A percentile compares a stretch with the other conserved stretches of the same genome.
phyloP scores from a whole-genome alignment of 345 rosid genomes.

The Iberis pinnata region DNA sequence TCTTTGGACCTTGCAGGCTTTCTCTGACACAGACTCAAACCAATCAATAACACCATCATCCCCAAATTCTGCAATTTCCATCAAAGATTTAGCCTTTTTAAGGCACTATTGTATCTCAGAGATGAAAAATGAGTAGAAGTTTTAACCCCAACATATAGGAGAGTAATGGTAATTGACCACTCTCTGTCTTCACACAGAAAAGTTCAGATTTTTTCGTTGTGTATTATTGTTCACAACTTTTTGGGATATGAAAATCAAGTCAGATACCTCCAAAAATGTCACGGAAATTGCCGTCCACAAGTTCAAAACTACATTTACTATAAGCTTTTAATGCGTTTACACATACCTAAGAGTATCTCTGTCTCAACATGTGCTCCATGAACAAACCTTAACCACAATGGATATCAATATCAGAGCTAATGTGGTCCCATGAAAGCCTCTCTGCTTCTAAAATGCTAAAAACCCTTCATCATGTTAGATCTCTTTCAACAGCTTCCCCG shows the following conservation, averaged over 20 bases:
- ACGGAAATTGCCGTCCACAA: constrained; percentile 24
- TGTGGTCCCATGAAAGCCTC: constrained; percentile 27
- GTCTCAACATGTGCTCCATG: constrained; percentile 18
- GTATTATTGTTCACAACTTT: constrained; percentile 27
- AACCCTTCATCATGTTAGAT: neutral
- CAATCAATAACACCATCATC: constrained; percentile 48
- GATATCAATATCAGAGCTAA: neutral
- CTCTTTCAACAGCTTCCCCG: neutral
- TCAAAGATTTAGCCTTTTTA: constrained; percentile 15
- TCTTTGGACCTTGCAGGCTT: constrained; percentile 47
- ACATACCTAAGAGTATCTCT: constrained; percentile 9
- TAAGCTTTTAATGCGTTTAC: constrained; percentile 18
- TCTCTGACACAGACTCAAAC: constrained; percentile 55
- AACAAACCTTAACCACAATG: constrained; percentile 27
- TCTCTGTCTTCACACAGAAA: constrained; percentile 6
- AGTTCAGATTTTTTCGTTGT: neutral
- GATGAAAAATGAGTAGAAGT: constrained; percentile 11
- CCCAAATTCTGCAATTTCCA: constrained; percentile 22
- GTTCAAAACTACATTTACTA: constrained; percentile 3
- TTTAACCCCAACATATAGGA: constrained; percentile 3
- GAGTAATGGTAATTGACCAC: constrained; percentile 20
- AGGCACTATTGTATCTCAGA: constrained; percentile 1
- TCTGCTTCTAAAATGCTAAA: neutral
- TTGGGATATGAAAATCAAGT: constrained; percentile 1
- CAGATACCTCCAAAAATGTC: constrained; percentile 25